A percentile compares a stretch with the other conserved stretches of the same genome.
These are phyloP conservation scores for Rubia tinctorum DNA, from an alignment of 305 asterid genomes.

Conservation along the genomic window DNA sequence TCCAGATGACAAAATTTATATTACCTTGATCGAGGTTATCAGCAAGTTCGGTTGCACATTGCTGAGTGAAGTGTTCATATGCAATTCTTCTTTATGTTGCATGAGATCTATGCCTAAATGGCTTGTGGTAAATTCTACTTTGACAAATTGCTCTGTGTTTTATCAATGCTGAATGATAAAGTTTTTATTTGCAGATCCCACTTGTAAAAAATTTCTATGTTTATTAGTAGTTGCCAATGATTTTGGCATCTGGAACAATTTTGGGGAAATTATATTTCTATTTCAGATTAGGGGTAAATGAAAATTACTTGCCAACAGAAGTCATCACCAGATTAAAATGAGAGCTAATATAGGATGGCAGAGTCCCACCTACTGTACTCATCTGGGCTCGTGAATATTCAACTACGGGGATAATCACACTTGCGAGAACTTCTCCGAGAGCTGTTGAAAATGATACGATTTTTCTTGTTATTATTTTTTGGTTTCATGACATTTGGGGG, in stretches of 20 bases:
- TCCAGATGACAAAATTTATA: too few relatives aligned
- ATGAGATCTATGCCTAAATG: background rate
- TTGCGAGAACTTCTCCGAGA: constrained; percentile 42
- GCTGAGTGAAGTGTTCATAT: background rate
- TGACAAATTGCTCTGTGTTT: background rate
- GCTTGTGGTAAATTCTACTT: too few relatives aligned
- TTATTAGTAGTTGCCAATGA: background rate
- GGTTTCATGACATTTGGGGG: constrained; percentile 14
- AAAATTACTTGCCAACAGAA: constrained; percentile 67
- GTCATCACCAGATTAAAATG: constrained; percentile 93
- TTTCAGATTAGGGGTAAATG: constrained; percentile 91
- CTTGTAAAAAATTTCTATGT: background rate
- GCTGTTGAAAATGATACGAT: constrained; percentile 39
- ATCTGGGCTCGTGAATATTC: constrained; percentile 51
- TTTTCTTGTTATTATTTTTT: constrained; percentile 19
- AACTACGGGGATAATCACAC: constrained; percentile 45
- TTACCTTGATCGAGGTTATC: too few relatives aligned
- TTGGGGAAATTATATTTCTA: constrained; percentile 15
- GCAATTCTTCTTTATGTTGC: background rate
- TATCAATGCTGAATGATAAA: background rate
- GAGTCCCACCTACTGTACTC: constrained; percentile 63
- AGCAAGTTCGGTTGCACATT: too few relatives aligned
- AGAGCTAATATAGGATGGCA: constrained; percentile 94
- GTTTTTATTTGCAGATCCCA: background rate
- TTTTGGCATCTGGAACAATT: background rate